Conservation (phyloP, 495 filamentous ascomycete species). For the Parathielavia hyrcaniae region DNA sequence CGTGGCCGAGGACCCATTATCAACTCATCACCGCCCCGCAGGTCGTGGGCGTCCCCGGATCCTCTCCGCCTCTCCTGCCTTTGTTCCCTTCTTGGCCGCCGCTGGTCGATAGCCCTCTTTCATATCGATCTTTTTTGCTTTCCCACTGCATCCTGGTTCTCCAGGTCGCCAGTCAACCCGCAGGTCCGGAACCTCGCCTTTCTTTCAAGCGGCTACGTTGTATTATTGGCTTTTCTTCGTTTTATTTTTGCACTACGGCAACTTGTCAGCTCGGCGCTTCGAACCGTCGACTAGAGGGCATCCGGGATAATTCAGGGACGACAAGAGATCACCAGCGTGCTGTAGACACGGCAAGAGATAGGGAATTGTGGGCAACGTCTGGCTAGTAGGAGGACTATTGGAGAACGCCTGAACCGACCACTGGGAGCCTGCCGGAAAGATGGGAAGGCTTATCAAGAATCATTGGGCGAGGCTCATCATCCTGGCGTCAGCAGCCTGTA, state of each 20-base stretch:
- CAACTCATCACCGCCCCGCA: slow-evolving; percentile 35
- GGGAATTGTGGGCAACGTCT: slow-evolving; percentile 13
- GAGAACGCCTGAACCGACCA: slow-evolving; percentile 14
- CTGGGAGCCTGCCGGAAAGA: slow-evolving; percentile 39
- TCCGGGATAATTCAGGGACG: slow-evolving; percentile 3
- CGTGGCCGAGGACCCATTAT: slow-evolving; percentile 32
- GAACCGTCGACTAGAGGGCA: neutral
- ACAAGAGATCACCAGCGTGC: slow-evolving; percentile 18
- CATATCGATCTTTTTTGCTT: slow-evolving; percentile 35
- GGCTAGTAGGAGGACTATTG: neutral
- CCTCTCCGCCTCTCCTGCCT: slow-evolving; percentile 27
- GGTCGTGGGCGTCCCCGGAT: slow-evolving; percentile 25
- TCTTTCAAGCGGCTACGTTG: slow-evolving; percentile 26
- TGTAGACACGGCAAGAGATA: slow-evolving; percentile 29
- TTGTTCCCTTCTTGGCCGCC: slow-evolving; percentile 34
- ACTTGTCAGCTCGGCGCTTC: neutral
- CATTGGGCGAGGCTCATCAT: slow-evolving; percentile 94
- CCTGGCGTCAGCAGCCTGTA: slow-evolving; percentile 78
- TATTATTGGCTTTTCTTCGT: slow-evolving; percentile 15
- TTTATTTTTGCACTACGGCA: too few relatives aligned
- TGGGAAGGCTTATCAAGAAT: slow-evolving; percentile 98
- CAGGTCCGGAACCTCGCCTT: slow-evolving; percentile 47
- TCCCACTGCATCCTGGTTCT: slow-evolving; percentile 16
- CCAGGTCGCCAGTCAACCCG: slow-evolving; percentile 22
- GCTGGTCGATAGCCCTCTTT: slow-evolving; percentile 47